Base-by-base conservation (phyloP, 192 early-diverging fungal genomes). In the Umbelopsis isabellina region DNA sequence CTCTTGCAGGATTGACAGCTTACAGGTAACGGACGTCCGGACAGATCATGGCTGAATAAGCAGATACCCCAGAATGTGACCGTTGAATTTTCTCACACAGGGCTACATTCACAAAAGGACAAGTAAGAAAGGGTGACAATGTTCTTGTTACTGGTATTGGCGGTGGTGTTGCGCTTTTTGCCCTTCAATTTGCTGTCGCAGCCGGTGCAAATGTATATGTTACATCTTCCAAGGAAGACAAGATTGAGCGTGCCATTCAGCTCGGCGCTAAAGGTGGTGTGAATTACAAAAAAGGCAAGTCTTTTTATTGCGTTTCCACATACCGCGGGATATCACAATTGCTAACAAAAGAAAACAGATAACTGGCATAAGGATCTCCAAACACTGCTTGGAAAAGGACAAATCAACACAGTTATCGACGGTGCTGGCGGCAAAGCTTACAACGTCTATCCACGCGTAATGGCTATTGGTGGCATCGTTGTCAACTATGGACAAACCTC, bases 121-220 rank as follows among this genome's bases (percentile, higher is more conserved):
- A 84, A 30, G 81, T 89, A 25, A 61, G 72, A 30, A 51, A 75
- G 10, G 88, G 86, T 4, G 75, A 84, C 16, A 80, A 81, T 49
- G 88, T 92, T 12, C 71, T 92, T 1, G 83, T 92, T 27, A 85
- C 91, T 33, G 91, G 91, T 47, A 92, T 92, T 74, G 91, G 91
- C 27, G 91, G 91, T 52, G 91, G 91, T 41, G 89, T 91, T 47
- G 91, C 91, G 0, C 66, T 91, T 18, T 82, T 84, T 70, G 89
- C 88, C 12, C 61, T 93, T 37, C 83, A 88, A 55, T 90, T 93
- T 72, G 82, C 83, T 23, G 78, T 91, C 11, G 85, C 88, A 18
- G 78, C 74, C 11, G 91, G 91, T 10, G 91, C 90, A 13, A 80
- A 89, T 41, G 91, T 91, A 1, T 90, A 80, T 77, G 91, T 93